A percentile compares a stretch with the other conserved stretches of the same genome.
Conservation (phyloP, 176 grass and related monocot genomes). For the Triticum urartu region DNA sequence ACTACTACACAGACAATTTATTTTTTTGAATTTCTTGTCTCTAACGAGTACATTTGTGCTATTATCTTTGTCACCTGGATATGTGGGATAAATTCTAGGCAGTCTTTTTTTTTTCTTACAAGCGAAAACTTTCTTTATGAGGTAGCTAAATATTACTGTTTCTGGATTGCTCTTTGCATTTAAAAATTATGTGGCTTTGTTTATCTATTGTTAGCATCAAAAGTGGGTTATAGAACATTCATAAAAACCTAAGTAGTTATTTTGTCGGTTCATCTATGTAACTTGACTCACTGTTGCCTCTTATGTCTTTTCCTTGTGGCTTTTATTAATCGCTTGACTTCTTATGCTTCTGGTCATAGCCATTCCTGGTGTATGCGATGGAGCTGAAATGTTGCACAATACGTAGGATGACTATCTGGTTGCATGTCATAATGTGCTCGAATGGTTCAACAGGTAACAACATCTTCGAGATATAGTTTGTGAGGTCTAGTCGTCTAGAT, state of each 20-base stretch:
- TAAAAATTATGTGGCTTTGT: background rate
- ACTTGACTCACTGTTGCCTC: background rate
- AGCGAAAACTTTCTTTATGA: background rate
- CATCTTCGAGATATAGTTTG: background rate
- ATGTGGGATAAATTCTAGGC: background rate
- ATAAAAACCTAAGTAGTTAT: background rate
- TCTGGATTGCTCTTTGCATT: background rate
- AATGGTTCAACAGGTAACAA: background rate
- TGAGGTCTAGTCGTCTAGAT: background rate
- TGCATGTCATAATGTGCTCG: background rate
- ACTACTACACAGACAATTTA: background rate
- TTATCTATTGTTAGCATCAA: background rate
- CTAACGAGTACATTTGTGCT: no score
- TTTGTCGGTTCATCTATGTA: background rate
- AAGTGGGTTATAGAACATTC: background rate
- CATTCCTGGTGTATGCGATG: background rate
- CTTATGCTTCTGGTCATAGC: background rate
- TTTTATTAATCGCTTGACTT: background rate
- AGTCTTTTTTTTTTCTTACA: background rate
- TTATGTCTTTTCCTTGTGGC: background rate
- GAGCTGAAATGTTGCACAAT: background rate
- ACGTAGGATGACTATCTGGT: background rate
- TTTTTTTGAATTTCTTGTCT: background rate
- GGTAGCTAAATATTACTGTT: background rate
- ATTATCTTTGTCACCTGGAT: background rate